These are phyloP conservation scores for Flaveria ramosissima DNA, from an alignment of 129 eudicot species.

Conservation along the genomic window DNA sequence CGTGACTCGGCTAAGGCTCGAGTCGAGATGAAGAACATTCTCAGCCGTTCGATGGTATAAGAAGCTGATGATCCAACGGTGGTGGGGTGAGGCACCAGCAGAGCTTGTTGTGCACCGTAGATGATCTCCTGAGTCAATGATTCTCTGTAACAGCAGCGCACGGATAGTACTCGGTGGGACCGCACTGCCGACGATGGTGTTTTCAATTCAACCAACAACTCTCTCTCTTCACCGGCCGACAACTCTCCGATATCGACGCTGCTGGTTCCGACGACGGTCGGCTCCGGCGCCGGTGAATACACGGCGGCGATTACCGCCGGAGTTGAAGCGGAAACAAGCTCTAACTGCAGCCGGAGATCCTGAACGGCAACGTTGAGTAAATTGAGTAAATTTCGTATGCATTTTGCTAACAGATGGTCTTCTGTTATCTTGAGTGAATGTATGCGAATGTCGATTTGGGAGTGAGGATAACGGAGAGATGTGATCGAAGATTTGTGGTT, in stretches of 20 bases:
- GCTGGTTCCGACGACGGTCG: slow-evolving; percentile 53
- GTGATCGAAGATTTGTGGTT: not conserved
- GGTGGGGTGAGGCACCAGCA: slow-evolving; percentile 57
- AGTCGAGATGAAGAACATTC: slow-evolving; percentile 57
- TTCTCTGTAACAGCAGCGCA: slow-evolving; percentile 65
- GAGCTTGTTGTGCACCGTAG: slow-evolving; percentile 51
- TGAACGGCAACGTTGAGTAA: slow-evolving; percentile 45
- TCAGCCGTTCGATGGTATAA: slow-evolving; percentile 56
- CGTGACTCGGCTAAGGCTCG: slow-evolving; percentile 83
- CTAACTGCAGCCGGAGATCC: slow-evolving; percentile 58
- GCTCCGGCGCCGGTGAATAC: slow-evolving; percentile 53
- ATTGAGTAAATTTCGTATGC: slow-evolving; percentile 41
- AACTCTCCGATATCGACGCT: slow-evolving; percentile 55
- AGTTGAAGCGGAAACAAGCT: slow-evolving; percentile 49
- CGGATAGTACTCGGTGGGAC: slow-evolving; percentile 68
- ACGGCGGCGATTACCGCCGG: slow-evolving; percentile 66
- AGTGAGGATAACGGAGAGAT: not conserved
- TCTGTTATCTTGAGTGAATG: slow-evolving; percentile 40
- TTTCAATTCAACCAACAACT: slow-evolving; percentile 62
- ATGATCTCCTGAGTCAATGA: slow-evolving; percentile 57
- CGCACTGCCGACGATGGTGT: slow-evolving; percentile 55
- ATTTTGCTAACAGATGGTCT: slow-evolving; percentile 29
- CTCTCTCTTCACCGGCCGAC: slow-evolving; percentile 69
- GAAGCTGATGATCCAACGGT: slow-evolving; percentile 63
- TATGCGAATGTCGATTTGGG: slow-evolving; percentile 46